These are phyloP conservation scores for Aspergillus thermomutatus DNA, from an alignment of 2,329 filamentous ascomycete genomes.

Conservation along the genomic window DNA sequence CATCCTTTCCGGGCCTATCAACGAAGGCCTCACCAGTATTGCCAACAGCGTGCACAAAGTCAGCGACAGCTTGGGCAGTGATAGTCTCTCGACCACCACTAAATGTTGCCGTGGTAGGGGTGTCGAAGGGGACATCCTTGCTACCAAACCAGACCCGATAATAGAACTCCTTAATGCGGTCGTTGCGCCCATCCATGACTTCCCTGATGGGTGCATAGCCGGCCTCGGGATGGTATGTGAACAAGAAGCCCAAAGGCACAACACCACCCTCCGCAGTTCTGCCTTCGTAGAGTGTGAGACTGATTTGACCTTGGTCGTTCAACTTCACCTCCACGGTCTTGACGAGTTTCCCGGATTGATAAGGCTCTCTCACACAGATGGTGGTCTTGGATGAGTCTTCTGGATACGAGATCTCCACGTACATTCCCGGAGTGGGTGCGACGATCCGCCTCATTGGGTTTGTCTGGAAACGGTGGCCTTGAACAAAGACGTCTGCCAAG, in stretches of 20 bases:
- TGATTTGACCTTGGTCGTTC: slow-evolving; percentile 71
- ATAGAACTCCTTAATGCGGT: slow-evolving; percentile 99
- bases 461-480: slow-evolving; percentile 94
- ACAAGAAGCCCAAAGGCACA: slow-evolving; percentile 78
- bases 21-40: slow-evolving; percentile 98
- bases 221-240: slow-evolving; percentile 90
- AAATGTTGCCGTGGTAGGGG: slow-evolving; percentile 80
- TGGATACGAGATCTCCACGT: slow-evolving; percentile 81
- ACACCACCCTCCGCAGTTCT: slow-evolving; percentile 80
- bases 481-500: slow-evolving; percentile 87
- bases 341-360: slow-evolving; percentile 78
- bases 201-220: slow-evolving; percentile 97
- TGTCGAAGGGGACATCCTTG: slow-evolving; percentile 77
- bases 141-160: slow-evolving; percentile 96
- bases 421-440: slow-evolving; percentile 77
- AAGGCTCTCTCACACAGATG: slow-evolving; percentile 84
- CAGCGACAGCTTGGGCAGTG: slow-evolving; percentile 88
- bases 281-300: slow-evolving; percentile 88
- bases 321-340: slow-evolving; percentile 85
- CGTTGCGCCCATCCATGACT: slow-evolving; percentile 93
- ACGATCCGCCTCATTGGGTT: slow-evolving; percentile 94
- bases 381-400: slow-evolving; percentile 78
- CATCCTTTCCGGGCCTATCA: slow-evolving; percentile 87
- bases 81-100: slow-evolving; percentile 85
- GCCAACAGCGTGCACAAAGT: slow-evolving; percentile 98